Evolutionary conservation across 1,284 basidiomycete genomes (phyloP).

Genomic region (Schizophyllum commune): DNA sequence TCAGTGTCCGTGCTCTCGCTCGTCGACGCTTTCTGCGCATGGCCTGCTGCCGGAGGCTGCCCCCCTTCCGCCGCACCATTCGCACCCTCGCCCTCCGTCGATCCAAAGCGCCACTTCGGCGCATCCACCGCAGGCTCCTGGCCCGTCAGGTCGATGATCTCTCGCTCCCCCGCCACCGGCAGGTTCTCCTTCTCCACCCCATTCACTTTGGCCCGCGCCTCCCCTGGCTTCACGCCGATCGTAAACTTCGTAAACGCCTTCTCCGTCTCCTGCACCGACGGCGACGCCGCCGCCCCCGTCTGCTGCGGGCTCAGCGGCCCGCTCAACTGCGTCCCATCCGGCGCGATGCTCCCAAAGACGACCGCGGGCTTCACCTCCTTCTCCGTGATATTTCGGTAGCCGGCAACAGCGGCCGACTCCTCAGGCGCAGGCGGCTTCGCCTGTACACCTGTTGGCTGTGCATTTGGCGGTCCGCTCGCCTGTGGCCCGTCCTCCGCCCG

Average conservation of each 20-base stretch:
- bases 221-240: neutral
- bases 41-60: neutral
- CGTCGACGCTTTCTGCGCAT: neutral
- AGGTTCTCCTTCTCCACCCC: neutral
- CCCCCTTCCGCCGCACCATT: neutral
- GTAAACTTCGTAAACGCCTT: neutral
- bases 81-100: neutral
- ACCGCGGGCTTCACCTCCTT: neutral
- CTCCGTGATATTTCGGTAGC: neutral
- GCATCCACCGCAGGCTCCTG: neutral
- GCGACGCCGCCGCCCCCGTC: neutral
- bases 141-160: neutral
- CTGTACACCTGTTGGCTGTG: neutral
- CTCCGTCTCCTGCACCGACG: neutral
- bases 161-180: neutral
- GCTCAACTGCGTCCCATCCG: neutral
- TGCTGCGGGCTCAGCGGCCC: neutral
- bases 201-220: neutral
- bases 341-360: neutral
- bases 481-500: neutral
- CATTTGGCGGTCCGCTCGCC: no score
- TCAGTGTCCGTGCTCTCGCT: conserved; percentile 17
- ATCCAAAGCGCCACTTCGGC: neutral
- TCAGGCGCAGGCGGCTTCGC: neutral
- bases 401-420: neutral